These are phyloP conservation scores for Colletotrichum brevisporum DNA, from an alignment of 2,329 filamentous ascomycete species.

Conservation along the genomic window DNA sequence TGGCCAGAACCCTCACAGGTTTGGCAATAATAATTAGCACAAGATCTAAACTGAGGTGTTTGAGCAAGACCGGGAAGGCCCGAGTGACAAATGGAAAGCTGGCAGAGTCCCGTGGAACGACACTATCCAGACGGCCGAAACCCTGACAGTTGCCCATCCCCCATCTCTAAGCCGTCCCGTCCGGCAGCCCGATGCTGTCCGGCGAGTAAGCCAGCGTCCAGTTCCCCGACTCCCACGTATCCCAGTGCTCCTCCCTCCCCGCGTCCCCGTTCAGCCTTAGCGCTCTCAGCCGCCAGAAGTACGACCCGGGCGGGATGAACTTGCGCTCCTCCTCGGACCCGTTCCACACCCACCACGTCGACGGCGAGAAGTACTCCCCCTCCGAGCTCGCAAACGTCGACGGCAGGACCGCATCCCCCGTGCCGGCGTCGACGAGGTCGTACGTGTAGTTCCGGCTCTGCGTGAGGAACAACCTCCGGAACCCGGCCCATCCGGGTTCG, in stretches of 20 bases:
- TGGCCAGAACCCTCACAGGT: not conserved
- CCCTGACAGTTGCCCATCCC: too few relatives aligned
- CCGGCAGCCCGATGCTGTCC: constrained; percentile 3
- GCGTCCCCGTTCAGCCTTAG: not conserved
- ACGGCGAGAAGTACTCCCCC: not conserved
- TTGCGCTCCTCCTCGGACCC: constrained; percentile 10
- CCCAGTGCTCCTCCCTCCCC: not conserved
- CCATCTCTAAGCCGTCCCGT: not conserved
- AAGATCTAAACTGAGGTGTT: too few relatives aligned
- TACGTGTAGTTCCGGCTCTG: not conserved
- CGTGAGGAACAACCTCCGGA: not conserved
- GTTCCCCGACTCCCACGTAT: constrained; percentile 5
- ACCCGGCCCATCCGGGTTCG: not conserved
- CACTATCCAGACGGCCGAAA: too few relatives aligned
- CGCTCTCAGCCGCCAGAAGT: not conserved
- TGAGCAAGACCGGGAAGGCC: too few relatives aligned
- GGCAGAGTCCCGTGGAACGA: too few relatives aligned
- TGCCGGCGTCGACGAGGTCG: not conserved
- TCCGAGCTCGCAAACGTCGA: not conserved
- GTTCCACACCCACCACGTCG: constrained; percentile 15
- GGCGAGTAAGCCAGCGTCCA: constrained; percentile 5
- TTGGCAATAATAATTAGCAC: not conserved
- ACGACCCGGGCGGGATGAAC: not conserved
- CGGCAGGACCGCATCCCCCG: not conserved
- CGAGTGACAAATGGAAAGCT: too few relatives aligned